Percentiles rank a stretch among this genome's conserved stretches.
Conservation (phyloP, 2,329 filamentous ascomycete genomes). For the Trichoderma lentiforme region DNA sequence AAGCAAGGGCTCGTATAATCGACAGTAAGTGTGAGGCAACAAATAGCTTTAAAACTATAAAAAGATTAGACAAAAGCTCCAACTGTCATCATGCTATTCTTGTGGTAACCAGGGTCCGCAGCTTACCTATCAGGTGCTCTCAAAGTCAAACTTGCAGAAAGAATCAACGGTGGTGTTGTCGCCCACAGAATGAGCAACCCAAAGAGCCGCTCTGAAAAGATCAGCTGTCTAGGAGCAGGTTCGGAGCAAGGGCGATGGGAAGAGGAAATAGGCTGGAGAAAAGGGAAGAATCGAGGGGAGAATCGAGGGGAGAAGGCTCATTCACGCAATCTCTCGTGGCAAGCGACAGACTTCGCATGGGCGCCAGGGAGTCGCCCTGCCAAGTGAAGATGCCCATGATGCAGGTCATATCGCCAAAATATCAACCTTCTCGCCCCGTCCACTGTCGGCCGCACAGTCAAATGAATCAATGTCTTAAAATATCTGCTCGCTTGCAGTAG, state of each 20-base stretch:
- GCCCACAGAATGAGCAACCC: not conserved
- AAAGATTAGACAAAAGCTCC: not conserved
- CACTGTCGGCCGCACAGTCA: slow-evolving; percentile 5
- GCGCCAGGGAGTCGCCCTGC: slow-evolving; percentile 8
- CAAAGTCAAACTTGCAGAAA: not conserved
- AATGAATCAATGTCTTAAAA: slow-evolving; percentile 14
- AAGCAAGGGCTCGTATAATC: not conserved
- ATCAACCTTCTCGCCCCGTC: not conserved
- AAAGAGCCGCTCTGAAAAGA: not conserved
- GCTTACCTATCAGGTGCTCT: not conserved
- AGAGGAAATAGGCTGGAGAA: not conserved
- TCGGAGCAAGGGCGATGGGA: not conserved
- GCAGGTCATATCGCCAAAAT: slow-evolving; percentile 17
- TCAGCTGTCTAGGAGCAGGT: not conserved
- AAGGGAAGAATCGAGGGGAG: not conserved
- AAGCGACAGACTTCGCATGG: not conserved
- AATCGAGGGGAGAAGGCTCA: not conserved
- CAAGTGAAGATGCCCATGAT: slow-evolving; percentile 1
- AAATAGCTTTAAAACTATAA: not conserved
- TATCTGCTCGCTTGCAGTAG: slow-evolving; percentile 3
- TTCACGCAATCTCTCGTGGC: slow-evolving; percentile 7
- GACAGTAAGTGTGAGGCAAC: not conserved
- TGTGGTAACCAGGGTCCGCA: not conserved
- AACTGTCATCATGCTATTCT: not conserved
- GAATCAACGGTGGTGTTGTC: not conserved